Evolutionary conservation across 371 early-diverging fungal genomes (phyloP).

Genomic region (Massospora cicadina): DNA sequence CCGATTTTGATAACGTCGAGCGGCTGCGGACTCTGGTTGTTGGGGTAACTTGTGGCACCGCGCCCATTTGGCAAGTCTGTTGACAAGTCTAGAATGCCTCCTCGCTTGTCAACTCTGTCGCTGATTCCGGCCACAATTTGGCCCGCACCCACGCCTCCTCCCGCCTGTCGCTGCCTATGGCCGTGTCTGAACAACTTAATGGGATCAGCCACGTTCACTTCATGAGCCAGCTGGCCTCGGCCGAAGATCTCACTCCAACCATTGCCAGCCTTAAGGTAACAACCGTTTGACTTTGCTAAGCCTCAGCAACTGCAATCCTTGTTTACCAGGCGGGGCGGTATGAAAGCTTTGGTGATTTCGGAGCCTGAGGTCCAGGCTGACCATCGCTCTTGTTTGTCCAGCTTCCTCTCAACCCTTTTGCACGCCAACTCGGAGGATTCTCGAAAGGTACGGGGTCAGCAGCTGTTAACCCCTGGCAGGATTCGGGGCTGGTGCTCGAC

Average conservation of each 20-base stretch:
- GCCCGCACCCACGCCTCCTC: constrained; percentile 58
- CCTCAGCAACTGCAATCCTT: neutral
- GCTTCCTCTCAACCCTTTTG: neutral
- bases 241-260: constrained; percentile 8
- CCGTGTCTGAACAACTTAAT: constrained; percentile 31
- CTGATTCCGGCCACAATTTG: constrained; percentile 64
- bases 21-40: constrained; percentile 53
- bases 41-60: constrained; percentile 25
- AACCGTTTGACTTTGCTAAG: neutral
- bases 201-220: constrained; percentile 73
- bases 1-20: constrained; percentile 55
- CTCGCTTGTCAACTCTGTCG: constrained; percentile 58
- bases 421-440: neutral
- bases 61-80: constrained; percentile 2
- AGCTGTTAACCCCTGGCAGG: neutral
- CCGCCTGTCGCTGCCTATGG: constrained; percentile 32
- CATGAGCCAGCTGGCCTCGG: constrained; percentile 37
- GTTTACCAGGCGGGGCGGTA: neutral
- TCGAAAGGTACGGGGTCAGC: neutral
- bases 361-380: neutral
- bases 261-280: constrained; percentile 12
- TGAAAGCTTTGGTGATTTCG: constrained; percentile 1
- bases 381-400: neutral
- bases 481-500: neutral
- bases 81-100: constrained; percentile 30